phyloP scores from a whole-genome alignment of 108 stramenopile species.

The Tribonema minus region DNA sequence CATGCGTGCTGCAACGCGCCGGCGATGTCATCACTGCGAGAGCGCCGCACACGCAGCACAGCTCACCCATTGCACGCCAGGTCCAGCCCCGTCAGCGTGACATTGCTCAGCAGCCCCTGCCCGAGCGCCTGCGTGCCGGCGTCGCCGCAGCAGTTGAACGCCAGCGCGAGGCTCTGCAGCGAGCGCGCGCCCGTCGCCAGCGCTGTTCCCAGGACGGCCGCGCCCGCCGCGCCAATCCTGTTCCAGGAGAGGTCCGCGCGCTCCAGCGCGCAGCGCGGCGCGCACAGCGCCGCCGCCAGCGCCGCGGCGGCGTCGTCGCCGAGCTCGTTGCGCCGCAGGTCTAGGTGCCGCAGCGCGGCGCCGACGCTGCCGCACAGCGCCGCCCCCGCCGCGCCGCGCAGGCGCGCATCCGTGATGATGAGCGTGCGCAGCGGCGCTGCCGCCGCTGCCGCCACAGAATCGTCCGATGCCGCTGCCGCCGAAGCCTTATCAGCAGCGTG shows the following conservation, averaged over 20 bases:
- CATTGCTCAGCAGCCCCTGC: conserved; percentile 13
- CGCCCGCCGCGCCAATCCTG: conserved; percentile 2
- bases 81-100: too few relatives aligned
- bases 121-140: conserved; percentile 12
- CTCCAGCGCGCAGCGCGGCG: not conserved
- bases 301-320: not conserved
- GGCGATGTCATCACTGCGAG: too few relatives aligned
- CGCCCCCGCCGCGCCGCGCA: not conserved
- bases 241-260: not conserved
- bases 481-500: too few relatives aligned
- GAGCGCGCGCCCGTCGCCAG: not conserved
- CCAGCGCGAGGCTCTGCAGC: conserved; percentile 15
- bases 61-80: too few relatives aligned
- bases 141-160: conserved; percentile 22
- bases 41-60: too few relatives aligned
- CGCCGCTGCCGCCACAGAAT: not conserved
- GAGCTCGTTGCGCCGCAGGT: not conserved
- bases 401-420: not conserved
- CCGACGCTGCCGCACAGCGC: conserved; percentile 1
- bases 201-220: conserved; percentile 1
- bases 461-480: not conserved
- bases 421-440: not conserved
- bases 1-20: too few relatives aligned
- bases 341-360: not conserved
- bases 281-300: not conserved